Evolutionary conservation across 306 rosid species (phyloP).

Genomic region (Elaeagnus macrophylla): DNA sequence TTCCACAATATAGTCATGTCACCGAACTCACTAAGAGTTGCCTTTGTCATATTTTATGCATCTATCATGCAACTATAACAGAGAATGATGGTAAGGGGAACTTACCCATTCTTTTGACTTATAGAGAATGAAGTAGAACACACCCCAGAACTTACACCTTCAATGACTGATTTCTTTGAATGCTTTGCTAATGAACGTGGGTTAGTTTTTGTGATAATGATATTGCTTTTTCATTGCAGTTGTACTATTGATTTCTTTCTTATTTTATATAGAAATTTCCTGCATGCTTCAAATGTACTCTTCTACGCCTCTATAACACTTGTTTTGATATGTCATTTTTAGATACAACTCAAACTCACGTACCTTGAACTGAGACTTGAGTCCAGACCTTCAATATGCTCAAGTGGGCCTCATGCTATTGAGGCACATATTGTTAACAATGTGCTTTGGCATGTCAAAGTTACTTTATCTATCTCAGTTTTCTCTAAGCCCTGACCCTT

Average conservation of each 20-base stretch:
- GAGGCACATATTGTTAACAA: too few relatives aligned
- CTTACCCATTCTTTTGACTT: too few relatives aligned
- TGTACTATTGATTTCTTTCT: background rate
- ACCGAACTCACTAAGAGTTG: too few relatives aligned
- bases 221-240: background rate
- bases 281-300: background rate
- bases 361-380: too few relatives aligned
- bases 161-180: too few relatives aligned
- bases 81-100: too few relatives aligned
- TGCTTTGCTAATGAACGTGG: background rate
- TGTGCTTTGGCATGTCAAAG: background rate
- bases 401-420: background rate
- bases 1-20: too few relatives aligned
- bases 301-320: background rate
- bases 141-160: too few relatives aligned
- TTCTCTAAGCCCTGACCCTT: constrained; percentile 7
- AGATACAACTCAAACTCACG: too few relatives aligned
- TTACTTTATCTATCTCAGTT: background rate
- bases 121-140: too few relatives aligned
- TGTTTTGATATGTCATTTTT: background rate
- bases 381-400: background rate
- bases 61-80: too few relatives aligned
- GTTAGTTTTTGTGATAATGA: background rate
- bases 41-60: too few relatives aligned
- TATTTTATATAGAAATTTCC: background rate